Evolutionary conservation across 2,329 filamentous ascomycete genomes (phyloP), one percentile per base, ranked within the genome.

Genomic region (Ilyonectria destructans): DNA sequence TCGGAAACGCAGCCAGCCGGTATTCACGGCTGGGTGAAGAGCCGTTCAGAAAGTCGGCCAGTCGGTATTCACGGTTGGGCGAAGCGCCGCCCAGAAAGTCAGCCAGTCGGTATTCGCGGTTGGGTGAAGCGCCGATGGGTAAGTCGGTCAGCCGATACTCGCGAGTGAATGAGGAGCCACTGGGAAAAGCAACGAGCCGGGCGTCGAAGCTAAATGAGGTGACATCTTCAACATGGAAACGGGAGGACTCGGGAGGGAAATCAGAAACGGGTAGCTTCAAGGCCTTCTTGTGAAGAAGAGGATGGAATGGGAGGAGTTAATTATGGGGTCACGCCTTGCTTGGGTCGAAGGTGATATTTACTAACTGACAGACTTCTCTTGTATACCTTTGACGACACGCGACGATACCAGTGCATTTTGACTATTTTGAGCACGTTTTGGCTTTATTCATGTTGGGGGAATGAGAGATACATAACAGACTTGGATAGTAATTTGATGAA

Each of bases 241-340:
- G 65, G 29, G 72, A 76, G 37, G 67, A 71, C 26, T 74, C 73
- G 12, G 56, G 58, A 15, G 67, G 54, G 48, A 70, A 66, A 40
- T 76, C 73, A 4, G 69, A 75, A 17, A 67, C 68, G 26, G 73
- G 71, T 9, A 77, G 71, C 35, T 72, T 62, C 58, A 70, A 77
- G 59, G 75, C 72, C 4, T 77, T 77, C 56, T 55, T 77, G n/a
- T 77, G 61, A 70, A 21, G 26, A 12, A 21, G 13, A 9, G n/a
- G 13, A 15, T 35, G 21, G 48, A 17, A 48, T 15, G 19, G 15
- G 23, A 33, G 45, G 26, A 35, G 37, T 45, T 43, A 35, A 51
- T 45, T 43, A 43, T 17, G n/a, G 19, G 43, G n/a, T 26, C 31
- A 40, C 29, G 15, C 21, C 43, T 35, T 43, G 26, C 15, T 56